Evolutionary conservation across 768 basidiomycete genomes (phyloP), one percentile per base, ranked within the genome.

Genomic region (Gyrodon lividus): DNA sequence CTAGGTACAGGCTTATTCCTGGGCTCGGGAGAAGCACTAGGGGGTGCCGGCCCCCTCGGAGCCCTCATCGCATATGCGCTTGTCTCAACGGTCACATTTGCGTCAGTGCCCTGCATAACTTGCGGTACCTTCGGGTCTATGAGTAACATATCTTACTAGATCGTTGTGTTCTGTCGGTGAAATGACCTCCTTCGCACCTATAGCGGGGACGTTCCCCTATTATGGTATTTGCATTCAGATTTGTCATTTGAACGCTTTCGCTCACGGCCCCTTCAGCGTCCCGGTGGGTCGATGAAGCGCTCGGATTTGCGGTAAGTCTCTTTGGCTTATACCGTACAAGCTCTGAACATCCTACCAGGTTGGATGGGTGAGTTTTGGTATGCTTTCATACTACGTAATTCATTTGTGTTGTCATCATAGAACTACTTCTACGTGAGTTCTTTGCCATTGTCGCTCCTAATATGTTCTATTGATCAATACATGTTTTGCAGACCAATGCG

Each of bases 111-210:
- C 26, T 16, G 9, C 28, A 31, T 30, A 54, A n/a, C 5, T 65
- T 74, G 3, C 63, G 73, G 76, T 52, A 8, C 26, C 2, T 20
- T 40, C 14, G 19, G 9, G 22, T 38, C 20, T 13, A 20, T 14
- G 6, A 42, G 24, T 33, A 44, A 42, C 5, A 10, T 31, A 34
- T 39, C 30, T 19, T 16, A 31, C 16, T 46, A 82, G 80, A 6
- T 80, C 83, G 4, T 69, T 89, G 13, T 84, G 85, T 59, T 79
- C 83, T 2, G 65, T 89, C 13, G 87, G 82, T 30, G 89, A 91
- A 70, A 86, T 90, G 87, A 86, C 87, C n/a, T 81, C 84, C 4
- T 80, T 81, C 69, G 87, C 86, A 1, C 88, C 88, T 2, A 82
- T 89, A 43, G 86, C 87, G 4, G 89, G 89, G 16, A 84, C 86